Conservation (phyloP, 768 basidiomycete species). For the Austroboletus eburneus region DNA sequence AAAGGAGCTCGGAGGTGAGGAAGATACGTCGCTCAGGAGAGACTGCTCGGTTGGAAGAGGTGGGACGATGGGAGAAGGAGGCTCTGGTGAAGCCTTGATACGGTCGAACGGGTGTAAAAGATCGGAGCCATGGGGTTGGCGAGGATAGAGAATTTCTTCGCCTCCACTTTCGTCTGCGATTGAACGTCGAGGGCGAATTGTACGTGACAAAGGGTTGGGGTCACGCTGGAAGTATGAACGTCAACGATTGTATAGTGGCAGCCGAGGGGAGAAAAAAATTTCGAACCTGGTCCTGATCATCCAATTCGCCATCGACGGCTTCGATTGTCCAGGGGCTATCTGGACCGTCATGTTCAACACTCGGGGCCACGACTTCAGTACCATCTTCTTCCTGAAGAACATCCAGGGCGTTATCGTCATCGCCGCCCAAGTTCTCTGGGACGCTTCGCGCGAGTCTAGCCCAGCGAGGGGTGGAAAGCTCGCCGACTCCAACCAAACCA, state of each 20-base stretch:
- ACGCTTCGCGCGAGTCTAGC: conserved; percentile 46
- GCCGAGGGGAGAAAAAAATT: neutral
- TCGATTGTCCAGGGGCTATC: conserved; percentile 91
- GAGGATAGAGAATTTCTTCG: conserved; percentile 86
- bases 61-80: conserved; percentile 25
- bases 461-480: conserved; percentile 96
- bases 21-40: conserved; percentile 26
- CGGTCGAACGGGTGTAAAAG: conserved; percentile 31
- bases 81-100: conserved; percentile 28
- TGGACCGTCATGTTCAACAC: conserved; percentile 49
- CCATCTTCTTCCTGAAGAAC: conserved; percentile 29
- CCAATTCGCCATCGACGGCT: conserved; percentile 74
- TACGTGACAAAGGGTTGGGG: conserved; percentile 41
- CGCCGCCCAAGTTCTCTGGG: conserved; percentile 35
- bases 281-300: conserved; percentile 65
- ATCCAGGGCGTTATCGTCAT: conserved; percentile 36
- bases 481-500: conserved; percentile 90
- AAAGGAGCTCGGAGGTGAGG: conserved; percentile 66
- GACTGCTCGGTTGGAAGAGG: conserved; percentile 31
- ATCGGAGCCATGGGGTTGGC: conserved; percentile 41
- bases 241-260: neutral
- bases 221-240: conserved; percentile 35
- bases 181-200: conserved; percentile 59
- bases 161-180: conserved; percentile 83
- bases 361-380: conserved; percentile 26